Evolutionary conservation across 2,329 filamentous ascomycete species (phyloP).

Genomic region (Colletotrichum theobromicola): DNA sequence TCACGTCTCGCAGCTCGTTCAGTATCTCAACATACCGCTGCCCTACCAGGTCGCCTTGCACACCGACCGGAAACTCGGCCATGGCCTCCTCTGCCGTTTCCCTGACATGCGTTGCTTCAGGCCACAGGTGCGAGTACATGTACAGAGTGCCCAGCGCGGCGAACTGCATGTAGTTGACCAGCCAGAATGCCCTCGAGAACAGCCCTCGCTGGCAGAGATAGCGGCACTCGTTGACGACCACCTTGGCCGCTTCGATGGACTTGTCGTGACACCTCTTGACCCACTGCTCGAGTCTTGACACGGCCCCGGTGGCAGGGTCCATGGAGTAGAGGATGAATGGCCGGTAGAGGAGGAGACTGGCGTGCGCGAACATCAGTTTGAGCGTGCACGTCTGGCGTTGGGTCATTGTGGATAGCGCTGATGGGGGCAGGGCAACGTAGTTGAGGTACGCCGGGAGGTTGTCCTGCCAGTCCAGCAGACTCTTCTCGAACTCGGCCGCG

Average conservation of each 20-base stretch:
- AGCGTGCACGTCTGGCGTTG: background rate
- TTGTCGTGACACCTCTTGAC: background rate
- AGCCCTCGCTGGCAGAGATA: background rate
- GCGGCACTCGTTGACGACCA: background rate
- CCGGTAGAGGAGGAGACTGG: background rate
- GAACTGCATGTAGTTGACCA: background rate
- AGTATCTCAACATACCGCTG: background rate
- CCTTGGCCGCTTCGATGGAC: background rate
- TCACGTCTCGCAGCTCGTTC: background rate
- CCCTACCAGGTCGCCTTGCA: background rate
- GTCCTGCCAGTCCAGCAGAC: background rate
- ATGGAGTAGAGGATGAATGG: background rate
- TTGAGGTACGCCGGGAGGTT: background rate
- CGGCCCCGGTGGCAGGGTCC: background rate
- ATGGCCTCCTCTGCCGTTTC: background rate
- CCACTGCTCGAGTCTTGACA: background rate
- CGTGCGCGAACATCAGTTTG: background rate
- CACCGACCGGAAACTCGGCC: background rate
- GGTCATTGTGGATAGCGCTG: background rate
- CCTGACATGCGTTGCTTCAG: background rate
- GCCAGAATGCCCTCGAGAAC: background rate
- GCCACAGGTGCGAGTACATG: background rate
- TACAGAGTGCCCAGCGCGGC: background rate
- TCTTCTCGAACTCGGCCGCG: background rate
- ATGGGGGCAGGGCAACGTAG: background rate